Conservation (phyloP, 257 asterid genomes). For the Nicotiana knightiana region DNA sequence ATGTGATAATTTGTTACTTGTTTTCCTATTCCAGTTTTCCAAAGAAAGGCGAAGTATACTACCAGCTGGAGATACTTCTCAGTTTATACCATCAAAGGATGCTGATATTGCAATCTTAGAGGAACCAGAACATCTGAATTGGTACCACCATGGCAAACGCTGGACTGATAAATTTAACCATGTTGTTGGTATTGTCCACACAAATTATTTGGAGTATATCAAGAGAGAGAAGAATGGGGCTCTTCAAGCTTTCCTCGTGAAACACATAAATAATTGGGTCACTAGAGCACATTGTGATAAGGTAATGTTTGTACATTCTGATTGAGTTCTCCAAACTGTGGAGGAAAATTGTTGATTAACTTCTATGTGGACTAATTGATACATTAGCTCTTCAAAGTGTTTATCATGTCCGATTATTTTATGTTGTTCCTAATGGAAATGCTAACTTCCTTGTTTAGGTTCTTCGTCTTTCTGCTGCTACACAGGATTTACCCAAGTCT, state of each 20-base stretch:
- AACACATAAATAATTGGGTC: slow-evolving; percentile 92
- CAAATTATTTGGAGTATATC: slow-evolving; percentile 97
- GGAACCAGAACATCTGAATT: slow-evolving; percentile 98
- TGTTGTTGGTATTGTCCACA: slow-evolving; percentile 95
- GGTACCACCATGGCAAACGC: slow-evolving; percentile 99
- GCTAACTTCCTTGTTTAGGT: slow-evolving; percentile 35
- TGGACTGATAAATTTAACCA: slow-evolving; percentile 99
- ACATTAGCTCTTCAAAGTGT: background rate
- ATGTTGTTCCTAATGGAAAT: background rate
- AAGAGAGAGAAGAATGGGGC: slow-evolving; percentile 98
- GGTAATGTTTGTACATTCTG: slow-evolving; percentile 33
- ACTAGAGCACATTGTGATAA: slow-evolving; percentile 86
- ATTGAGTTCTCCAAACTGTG: background rate
- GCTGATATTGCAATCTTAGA: slow-evolving; percentile 98
- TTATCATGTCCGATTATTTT: background rate
- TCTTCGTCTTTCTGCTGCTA: slow-evolving; percentile 96
- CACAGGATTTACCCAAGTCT: slow-evolving; percentile 89
- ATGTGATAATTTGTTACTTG: slow-evolving; percentile 2
- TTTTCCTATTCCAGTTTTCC: slow-evolving; percentile 49
- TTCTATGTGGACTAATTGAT: background rate
- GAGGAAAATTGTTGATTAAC: background rate
- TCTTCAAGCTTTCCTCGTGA: slow-evolving; percentile 86
- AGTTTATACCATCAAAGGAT: slow-evolving; percentile 80
- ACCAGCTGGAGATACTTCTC: slow-evolving; percentile 96
- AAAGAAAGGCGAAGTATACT: slow-evolving; percentile 86